Evolutionary conservation across 1,284 basidiomycete genomes (phyloP), one percentile per base, ranked within the genome.

Genomic region (Sporisorium iseilematis-ciliati): DNA sequence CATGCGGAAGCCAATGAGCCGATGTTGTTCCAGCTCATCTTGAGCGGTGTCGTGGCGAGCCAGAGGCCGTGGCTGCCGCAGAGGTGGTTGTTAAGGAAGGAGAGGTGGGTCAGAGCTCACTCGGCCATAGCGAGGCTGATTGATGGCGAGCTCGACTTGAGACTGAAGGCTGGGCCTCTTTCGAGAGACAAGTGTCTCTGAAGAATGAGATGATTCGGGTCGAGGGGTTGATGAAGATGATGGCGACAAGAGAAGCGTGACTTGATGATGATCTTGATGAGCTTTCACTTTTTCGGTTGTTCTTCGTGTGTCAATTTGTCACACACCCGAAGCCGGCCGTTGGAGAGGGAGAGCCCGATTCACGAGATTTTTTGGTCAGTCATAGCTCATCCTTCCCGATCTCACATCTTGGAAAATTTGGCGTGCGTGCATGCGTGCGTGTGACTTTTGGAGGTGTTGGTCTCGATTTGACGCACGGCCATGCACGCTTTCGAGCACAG

Each of bases 11-110:
- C 57, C 50, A 61, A 65, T 4, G 49, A 50, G 20, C 62, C 53
- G 2, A 50, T 35, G n/a, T 10, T 33, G 31, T 31, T 38, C 62
- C 61, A 61, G 57, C 57, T 51, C 67, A 70, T 70, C 14, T n/a
- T 61, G 52, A 33, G 29, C 20, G 43, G 12, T 35, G 52, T 18
- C 3, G 40, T 21, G 11, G 35, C 14, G 31, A 33, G 31, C 31
- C 31, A 7, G 31, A 12, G 12, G 12, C 10, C 31, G 31, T 33
- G 31, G 31, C 31, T 33, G 31, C 31, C 31, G 31, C 31, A 33
- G 31, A 33, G 12, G 31, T 16, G 35, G 14, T 38, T 38, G 35
- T 16, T 2, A 38, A 16, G 42, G n/a, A 21, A n/a, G 3, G 12
- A 33, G 42, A 38, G 29, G 38, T 23, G 35, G 16, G 26, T 8